Base-by-base conservation (phyloP, 345 rosid species). In the Hirschfeldia incana region DNA sequence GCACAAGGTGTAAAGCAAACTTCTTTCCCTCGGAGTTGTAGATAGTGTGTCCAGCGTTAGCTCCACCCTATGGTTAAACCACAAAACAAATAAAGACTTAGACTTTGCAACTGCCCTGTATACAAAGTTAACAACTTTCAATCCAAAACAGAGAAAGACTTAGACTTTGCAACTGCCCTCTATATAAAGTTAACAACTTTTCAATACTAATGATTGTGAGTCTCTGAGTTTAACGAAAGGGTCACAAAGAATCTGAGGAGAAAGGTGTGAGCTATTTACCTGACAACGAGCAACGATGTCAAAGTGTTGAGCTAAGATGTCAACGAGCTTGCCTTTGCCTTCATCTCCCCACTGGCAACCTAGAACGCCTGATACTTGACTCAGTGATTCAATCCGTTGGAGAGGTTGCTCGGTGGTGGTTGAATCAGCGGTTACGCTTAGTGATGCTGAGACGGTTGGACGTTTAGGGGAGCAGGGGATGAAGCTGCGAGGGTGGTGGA, bases 291-390 rank as follows among this genome's bases (percentile, higher is more conserved):
- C 99, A 29, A 95, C 99, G 83, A 93, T 80, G 82, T 95, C 94
- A 76, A 95, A 95, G 36, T 93, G 99, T 51, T 84, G 75, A n/a
- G 97, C 97, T 73, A 95, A 84, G 79, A 95, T 90, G 76, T 91
- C 99, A 53, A 95, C 99, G 75, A 95, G 98, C 34, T 95, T 95
- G 74, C 99, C 99, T 83, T 95, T 95, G 13, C 99, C 99, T 74
- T 95, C 99, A 74, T 95, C 99, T 3, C 99, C 98, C 99, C 99
- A 95, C 77, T 95, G 99, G 39, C 85, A 83, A 30, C 99, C 98
- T 66, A 95, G 75, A 13, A 95, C 98, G 55, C 97, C 99, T 2
- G 99, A 84, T 1, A 93, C 98, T 84, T 91, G 98, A 77, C 96
- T 88, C 72, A 95, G 87, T 3, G 94, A 89, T 1, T 67, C 88